These are phyloP conservation scores for Cladosporium sp. DNA, from an alignment of 2,329 filamentous ascomycete genomes.

Conservation along the genomic window DNA sequence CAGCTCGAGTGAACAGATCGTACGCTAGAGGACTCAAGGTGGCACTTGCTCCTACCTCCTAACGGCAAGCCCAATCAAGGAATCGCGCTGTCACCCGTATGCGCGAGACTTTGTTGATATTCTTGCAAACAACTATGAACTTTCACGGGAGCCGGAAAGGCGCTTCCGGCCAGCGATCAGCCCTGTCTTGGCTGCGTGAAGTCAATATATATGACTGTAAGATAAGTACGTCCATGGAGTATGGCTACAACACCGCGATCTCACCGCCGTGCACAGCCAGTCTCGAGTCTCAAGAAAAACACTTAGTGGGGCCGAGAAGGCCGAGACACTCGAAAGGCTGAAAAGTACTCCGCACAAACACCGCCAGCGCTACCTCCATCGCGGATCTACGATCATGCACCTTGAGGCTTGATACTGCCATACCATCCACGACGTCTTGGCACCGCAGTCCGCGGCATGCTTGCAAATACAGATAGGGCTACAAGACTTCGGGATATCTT, in stretches of 20 bases:
- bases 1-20: neutral
- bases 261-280: neutral
- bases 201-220: neutral
- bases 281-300: neutral
- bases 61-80: neutral
- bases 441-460: neutral
- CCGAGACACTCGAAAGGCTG: conserved; percentile 1
- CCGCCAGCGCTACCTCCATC: neutral
- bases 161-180: too few relatives aligned
- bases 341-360: conserved; percentile 6
- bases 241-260: neutral
- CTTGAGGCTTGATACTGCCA: neutral
- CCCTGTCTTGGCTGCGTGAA: neutral
- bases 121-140: neutral
- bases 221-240: neutral
- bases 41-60: neutral
- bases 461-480: neutral
- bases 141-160: neutral
- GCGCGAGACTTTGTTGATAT: neutral
- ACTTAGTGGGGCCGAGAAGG: conserved; percentile 8
- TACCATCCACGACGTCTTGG: neutral
- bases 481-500: too few relatives aligned
- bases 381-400: neutral
- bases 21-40: neutral
- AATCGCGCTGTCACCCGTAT: conserved; percentile 1